Percentiles rank a stretch among this genome's conserved stretches.
Evolutionary conservation across 805 yeast genomes (phyloP).

Genomic region (Spencermartinsiella europaea): DNA sequence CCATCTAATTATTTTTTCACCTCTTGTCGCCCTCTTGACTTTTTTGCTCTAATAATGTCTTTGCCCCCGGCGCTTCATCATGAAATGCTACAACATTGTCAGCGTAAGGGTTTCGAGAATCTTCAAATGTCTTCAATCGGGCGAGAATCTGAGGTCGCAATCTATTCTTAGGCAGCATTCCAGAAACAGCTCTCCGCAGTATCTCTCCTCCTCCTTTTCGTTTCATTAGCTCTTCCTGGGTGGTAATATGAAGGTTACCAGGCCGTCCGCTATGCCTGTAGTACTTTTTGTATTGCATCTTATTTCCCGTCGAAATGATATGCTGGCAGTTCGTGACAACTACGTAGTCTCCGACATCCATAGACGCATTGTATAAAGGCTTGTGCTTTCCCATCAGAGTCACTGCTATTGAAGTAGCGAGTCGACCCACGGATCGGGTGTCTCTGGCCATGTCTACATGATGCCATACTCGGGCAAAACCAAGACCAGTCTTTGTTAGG

Average conservation of each 20-base stretch:
- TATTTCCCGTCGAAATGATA: slow-evolving; percentile 79
- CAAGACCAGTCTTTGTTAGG: slow-evolving; percentile 49
- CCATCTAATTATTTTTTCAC: no score
- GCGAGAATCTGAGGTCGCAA: slow-evolving; percentile 73
- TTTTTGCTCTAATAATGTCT: neutral
- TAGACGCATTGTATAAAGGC: slow-evolving; percentile 71
- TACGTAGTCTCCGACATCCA: slow-evolving; percentile 94
- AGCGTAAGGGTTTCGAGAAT: slow-evolving; percentile 80
- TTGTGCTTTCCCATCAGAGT: slow-evolving; percentile 96
- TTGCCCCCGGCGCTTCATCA: slow-evolving; percentile 44
- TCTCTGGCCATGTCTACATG: slow-evolving; percentile 88
- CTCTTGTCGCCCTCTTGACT: no score
- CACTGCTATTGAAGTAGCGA: slow-evolving; percentile 83
- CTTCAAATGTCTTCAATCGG: slow-evolving; percentile 83
- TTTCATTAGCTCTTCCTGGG: slow-evolving; percentile 70
- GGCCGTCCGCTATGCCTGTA: slow-evolving; percentile 89
- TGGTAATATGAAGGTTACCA: slow-evolving; percentile 76
- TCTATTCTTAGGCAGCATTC: slow-evolving; percentile 93
- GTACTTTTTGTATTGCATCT: slow-evolving; percentile 73
- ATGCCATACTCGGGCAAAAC: slow-evolving; percentile 89
- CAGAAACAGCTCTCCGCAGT: slow-evolving; percentile 80
- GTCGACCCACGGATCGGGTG: slow-evolving; percentile 79
- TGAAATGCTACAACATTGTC: slow-evolving; percentile 81
- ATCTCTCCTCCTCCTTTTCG: slow-evolving; percentile 88
- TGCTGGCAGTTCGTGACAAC: slow-evolving; percentile 90